Evolutionary conservation across 106 monocot species (phyloP).

Genomic region (Phalaenopsis aphrodite): DNA sequence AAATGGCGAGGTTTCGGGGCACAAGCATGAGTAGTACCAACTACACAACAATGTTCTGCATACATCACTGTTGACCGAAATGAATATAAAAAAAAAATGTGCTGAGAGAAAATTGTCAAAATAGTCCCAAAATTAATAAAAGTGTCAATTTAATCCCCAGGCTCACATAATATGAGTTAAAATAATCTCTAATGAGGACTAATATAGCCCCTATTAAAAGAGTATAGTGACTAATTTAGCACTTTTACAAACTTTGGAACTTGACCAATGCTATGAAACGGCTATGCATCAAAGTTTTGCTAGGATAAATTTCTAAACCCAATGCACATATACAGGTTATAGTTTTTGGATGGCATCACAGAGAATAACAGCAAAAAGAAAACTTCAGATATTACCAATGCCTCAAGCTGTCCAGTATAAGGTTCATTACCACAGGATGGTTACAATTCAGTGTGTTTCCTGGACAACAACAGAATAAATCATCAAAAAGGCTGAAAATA

Average conservation of each 20-base stretch:
- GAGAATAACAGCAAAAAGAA: not conserved
- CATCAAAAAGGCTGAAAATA: not conserved
- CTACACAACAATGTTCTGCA: not conserved
- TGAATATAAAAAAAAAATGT: not conserved
- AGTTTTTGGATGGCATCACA: not conserved
- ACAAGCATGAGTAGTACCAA: not conserved
- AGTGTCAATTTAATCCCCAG: too few relatives aligned
- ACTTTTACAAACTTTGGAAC: too few relatives aligned
- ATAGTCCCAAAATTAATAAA: too few relatives aligned
- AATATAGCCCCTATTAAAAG: too few relatives aligned
- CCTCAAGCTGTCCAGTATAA: conserved; percentile 90
- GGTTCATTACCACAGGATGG: conserved; percentile 96
- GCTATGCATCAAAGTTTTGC: not conserved
- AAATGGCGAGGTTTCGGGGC: not conserved
- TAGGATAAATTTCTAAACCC: not conserved
- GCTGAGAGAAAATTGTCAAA: too few relatives aligned
- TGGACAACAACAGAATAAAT: conserved; percentile 18
- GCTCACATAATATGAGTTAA: too few relatives aligned
- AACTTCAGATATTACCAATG: conserved; percentile 58
- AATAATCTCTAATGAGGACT: too few relatives aligned
- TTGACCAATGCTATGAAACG: not conserved
- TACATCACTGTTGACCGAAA: not conserved
- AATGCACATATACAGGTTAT: not conserved
- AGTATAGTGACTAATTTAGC: too few relatives aligned
- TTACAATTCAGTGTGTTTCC: conserved; percentile 99